Base-by-base conservation (phyloP, 495 filamentous ascomycete genomes). In the Cryomyces minteri region DNA sequence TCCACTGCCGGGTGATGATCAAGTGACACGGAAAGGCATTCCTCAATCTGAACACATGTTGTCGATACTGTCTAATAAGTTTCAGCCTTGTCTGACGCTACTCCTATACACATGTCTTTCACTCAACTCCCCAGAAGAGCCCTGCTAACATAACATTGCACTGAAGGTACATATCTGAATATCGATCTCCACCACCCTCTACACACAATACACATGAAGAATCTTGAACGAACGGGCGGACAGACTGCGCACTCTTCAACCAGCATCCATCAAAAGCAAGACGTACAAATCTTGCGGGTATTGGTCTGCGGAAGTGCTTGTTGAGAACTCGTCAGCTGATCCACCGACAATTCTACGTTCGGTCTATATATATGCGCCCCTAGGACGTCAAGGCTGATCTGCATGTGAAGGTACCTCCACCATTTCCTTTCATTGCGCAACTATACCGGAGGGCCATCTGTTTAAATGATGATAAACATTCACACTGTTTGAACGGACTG, bases 201-300 rank as follows among this genome's bases (percentile, higher is more conserved):
- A 10, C 34, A 43, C 42, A 50, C 63, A 54, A 67, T 25, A 25
- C 56, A 56, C 68, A 84, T 87, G 78, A 90, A 76, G 85, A 94
- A 79, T 77, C 60, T 84, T 86, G 82, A 92, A 90, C 84, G 84
- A 87, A 87, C 86, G 84, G 87, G 87, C 87, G 87, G 87, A 88
- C 87, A 92, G 78, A 93, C 65, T 71, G 73, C 70, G 76, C 81
- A 76, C 72, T 74, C 72, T 62, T 64, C 55, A 61, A 57, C 67
- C 62, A 63, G 63, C 68, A 68, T 68, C 73, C 76, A 66, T 60
- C 64, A 67, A 71, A 76, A 76, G 69, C 71, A 71, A 74, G 77
- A 74, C 74, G 80, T 92, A 88, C 84, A 93, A 88, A 79, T 77
- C 78, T 74, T 78, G 81, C 74, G 77, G 76, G 64, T 73, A 69